These are phyloP conservation scores for Naganishia friedmannii DNA, from an alignment of 768 basidiomycete species.

Conservation along the genomic window DNA sequence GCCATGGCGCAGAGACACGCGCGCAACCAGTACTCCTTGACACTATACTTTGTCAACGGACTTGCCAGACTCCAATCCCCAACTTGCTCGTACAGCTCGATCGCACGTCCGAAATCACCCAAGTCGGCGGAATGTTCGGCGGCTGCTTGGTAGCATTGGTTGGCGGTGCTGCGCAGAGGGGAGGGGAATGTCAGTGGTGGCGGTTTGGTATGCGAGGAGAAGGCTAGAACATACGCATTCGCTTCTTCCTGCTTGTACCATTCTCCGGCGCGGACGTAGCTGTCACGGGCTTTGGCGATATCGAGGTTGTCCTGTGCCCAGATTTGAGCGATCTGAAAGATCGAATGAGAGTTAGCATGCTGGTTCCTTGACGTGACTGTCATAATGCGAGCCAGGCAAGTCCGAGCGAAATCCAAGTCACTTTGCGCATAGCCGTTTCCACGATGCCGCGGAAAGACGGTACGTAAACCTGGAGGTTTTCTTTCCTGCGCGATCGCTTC, in stretches of 20 bases:
- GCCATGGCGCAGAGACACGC: constrained; percentile 84
- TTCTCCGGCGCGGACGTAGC: constrained; percentile 84
- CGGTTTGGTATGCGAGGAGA: neutral
- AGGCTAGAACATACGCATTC: constrained; percentile 65
- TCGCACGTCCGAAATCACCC: constrained; percentile 78
- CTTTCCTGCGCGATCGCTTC: no score
- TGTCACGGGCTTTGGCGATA: constrained; percentile 80
- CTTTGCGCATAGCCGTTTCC: no score
- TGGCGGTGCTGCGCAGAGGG: constrained; percentile 69
- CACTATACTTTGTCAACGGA: constrained; percentile 91
- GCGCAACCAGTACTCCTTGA: constrained; percentile 95
- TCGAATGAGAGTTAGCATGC: neutral
- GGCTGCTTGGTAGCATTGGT: constrained; percentile 91
- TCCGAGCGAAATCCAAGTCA: no score
- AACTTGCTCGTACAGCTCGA: constrained; percentile 83
- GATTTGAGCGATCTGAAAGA: constrained; percentile 78
- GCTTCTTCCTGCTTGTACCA: constrained; percentile 99
- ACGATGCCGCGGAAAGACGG: no score
- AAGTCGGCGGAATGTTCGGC: constrained; percentile 90
- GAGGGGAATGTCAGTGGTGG: constrained; percentile 26
- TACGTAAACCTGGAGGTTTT: no score
- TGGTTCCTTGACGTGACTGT: neutral
- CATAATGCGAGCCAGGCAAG: no score
- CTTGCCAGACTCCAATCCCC: constrained; percentile 76
- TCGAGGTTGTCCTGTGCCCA: constrained; percentile 67